Evolutionary conservation across 345 rosid genomes (phyloP).

Genomic region (Eucalyptus dawsonii): DNA sequence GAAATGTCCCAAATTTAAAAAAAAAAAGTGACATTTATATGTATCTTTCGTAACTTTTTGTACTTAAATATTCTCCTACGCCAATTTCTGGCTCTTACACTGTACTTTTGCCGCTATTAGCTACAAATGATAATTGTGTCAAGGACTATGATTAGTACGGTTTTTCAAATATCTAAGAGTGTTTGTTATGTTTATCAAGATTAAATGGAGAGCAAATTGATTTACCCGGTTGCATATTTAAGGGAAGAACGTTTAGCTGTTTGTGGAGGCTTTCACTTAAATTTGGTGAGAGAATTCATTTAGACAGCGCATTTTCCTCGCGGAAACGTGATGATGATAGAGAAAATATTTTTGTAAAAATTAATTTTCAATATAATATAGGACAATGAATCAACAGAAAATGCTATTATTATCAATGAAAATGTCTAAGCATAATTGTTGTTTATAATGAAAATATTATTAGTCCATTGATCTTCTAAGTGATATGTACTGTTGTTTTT

Average conservation of each 20-base stretch:
- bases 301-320: neutral
- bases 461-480: neutral
- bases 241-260: neutral
- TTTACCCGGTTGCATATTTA: neutral
- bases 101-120: no score
- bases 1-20: fast-evolving
- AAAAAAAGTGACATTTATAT: no score
- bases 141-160: neutral
- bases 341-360: neutral
- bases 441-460: neutral
- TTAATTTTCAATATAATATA: neutral
- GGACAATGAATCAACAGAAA: neutral
- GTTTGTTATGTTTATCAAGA: neutral
- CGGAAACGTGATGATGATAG: neutral
- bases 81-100: no score
- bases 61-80: no score
- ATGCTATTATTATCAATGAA: neutral
- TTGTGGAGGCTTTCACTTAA: neutral
- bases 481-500: neutral
- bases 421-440: neutral
- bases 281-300: neutral
- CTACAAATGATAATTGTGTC: no score
- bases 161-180: neutral
- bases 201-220: neutral
- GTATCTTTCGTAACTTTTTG: no score